Evolutionary conservation across 768 basidiomycete genomes (phyloP), one percentile per base, ranked within the genome.

Genomic region (Naematelia aurantialba): DNA sequence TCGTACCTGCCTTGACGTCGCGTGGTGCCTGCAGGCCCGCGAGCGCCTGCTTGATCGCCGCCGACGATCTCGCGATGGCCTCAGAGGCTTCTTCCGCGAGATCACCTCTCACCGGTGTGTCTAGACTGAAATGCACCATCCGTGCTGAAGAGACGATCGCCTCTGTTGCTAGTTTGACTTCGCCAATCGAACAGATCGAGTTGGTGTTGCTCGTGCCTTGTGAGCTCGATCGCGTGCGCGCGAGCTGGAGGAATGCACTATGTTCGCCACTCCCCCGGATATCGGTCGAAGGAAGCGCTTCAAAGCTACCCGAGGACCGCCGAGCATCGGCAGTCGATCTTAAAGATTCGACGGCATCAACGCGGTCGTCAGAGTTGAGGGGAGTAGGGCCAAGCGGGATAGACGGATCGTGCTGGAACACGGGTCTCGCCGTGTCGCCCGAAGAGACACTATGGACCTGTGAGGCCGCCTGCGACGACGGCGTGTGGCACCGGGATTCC

Each of bases 161-260:
- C 30, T 13, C 50, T 19, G 52, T 58, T 24, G 63, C 63, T 2
- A 30, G 25, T 1, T n/a, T 25, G 4, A 65, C 56, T 50, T 66
- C 64, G 21, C 57, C 64, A 19, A 66, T 54, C 31, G 60, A 61
- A 49, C 59, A 66, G 1, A 59, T 55, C 26, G 64, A 61, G 27
- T 44, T 53, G 2, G 57, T 66, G 2, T 58, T 47, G 34, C 44
- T 24, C 17, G 64, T 54, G 4, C 59, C 63, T 25, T 60, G 19
- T 30, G 60, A 59, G 48, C 54, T 66, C 4, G 60, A 59, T 14
- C 60, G 47, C 19, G 46, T 42, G 52, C 62, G 47, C 21, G 22
- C 21, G 0, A 60, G 34, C 8, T 17, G 34, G 34, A 17, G 34
- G 8, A 17, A 39, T 8, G 34, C 8, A 17, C 17, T 17, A 8